Evolutionary conservation across 169 alveolate species (phyloP).

Genomic region (Babesia ovis): DNA sequence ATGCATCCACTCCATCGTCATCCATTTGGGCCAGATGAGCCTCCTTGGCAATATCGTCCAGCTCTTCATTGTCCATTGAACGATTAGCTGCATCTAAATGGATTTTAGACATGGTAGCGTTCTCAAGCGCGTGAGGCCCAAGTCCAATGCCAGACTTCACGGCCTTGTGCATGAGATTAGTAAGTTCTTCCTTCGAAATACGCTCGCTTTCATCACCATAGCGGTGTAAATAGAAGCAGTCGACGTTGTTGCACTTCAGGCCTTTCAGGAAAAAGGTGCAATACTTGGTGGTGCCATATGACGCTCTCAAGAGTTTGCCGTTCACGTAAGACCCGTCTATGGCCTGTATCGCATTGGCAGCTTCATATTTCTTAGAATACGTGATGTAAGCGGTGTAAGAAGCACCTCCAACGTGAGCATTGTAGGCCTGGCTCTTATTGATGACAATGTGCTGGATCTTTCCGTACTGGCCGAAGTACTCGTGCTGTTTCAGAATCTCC

Average conservation of each 20-base stretch:
- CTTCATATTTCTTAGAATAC: slow-evolving; percentile 86
- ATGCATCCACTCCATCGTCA: not conserved
- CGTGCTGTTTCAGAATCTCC: slow-evolving; percentile 81
- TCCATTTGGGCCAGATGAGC: not conserved
- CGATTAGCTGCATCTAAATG: not conserved
- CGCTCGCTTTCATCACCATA: slow-evolving; percentile 83
- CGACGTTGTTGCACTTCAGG: slow-evolving; percentile 84
- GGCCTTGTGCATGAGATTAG: slow-evolving; percentile 59
- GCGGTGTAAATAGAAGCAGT: slow-evolving; percentile 90
- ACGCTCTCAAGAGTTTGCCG: slow-evolving; percentile 85
- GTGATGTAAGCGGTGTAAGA: slow-evolving; percentile 91
- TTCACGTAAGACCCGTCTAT: slow-evolving; percentile 87
- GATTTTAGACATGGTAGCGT: not conserved
- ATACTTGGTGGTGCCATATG: slow-evolving; percentile 93
- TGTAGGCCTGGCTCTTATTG: slow-evolving; percentile 83
- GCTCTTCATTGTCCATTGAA: not conserved
- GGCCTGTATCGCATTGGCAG: slow-evolving; percentile 88
- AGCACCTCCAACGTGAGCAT: slow-evolving; percentile 82
- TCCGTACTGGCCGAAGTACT: slow-evolving; percentile 89
- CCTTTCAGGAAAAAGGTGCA: slow-evolving; percentile 88
- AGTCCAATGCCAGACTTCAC: slow-evolving; percentile 44
- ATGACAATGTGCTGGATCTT: slow-evolving; percentile 83
- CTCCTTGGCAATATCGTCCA: not conserved
- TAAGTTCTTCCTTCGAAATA: slow-evolving; percentile 66
- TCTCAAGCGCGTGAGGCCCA: slow-evolving; percentile 14